phyloP scores from a whole-genome alignment of 2,329 filamentous ascomycete genomes.

The Verticillium klebahnii region DNA sequence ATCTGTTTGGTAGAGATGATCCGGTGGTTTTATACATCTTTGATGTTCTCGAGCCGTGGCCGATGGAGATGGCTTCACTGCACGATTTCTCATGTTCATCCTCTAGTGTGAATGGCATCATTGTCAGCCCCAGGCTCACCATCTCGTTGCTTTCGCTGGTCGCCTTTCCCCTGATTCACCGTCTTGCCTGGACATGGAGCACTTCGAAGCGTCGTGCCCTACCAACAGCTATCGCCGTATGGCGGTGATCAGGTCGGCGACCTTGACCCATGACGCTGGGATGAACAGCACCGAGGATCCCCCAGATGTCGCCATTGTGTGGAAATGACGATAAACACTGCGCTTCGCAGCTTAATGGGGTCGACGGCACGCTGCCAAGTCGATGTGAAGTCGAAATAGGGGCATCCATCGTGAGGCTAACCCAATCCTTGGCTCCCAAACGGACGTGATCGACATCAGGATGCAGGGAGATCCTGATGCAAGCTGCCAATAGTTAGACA shows the following conservation, averaged over 20 bases:
- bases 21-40: neutral
- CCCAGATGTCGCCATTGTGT: slow-evolving; percentile 1
- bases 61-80: neutral
- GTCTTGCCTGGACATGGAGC: neutral
- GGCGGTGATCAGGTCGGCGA: neutral
- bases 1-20: neutral
- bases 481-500: neutral
- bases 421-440: neutral
- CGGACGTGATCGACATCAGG: neutral
- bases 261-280: neutral
- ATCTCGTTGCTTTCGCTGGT: neutral
- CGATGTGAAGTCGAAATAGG: neutral
- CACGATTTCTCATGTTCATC: neutral
- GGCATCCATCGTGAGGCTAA: neutral
- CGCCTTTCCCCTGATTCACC: neutral
- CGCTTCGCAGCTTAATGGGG: neutral
- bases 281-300: neutral
- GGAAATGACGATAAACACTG: slow-evolving; percentile 1
- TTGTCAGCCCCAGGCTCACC: neutral
- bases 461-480: neutral
- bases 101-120: slow-evolving; percentile 1
- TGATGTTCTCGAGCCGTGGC: neutral
- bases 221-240: neutral
- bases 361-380: neutral
- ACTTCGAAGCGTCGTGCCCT: neutral